Evolutionary conservation across 176 grass and related monocot genomes (phyloP), one percentile per base, ranked within the genome.

Genomic region (Oryza brachyantha): DNA sequence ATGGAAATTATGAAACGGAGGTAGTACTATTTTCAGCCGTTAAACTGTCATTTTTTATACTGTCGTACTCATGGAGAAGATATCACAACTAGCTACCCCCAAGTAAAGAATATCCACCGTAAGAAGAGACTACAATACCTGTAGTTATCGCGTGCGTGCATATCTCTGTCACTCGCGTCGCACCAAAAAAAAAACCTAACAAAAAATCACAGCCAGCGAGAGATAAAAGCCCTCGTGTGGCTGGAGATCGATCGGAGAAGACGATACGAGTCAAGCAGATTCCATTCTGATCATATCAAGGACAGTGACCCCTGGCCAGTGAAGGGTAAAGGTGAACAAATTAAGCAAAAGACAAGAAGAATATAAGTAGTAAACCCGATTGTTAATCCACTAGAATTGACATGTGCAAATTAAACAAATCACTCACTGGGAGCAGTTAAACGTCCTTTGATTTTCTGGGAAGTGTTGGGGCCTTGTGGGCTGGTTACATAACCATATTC

Each of bases 121-220:
- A 38, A 35, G 32, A 13, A 41, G 24, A 13, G 29, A 78, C 17
- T 24, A 42, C 21, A 52, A 52, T 52, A 52, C 48, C 19, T 27
- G 29, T 22, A 4, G 52, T 57, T 24, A 57, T 24, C 52, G 52
- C n/a, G 28, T 39, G 25, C 68, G 21, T 64, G 67, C 34, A 22
- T 42, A 17, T 64, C 32, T 72, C 60, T 73, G 27, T 73, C 83
- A 79, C 13, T 71, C 60, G 24, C 21, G 4, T 72, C 57, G 67
- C 34, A 31, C 38, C 67, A 68, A 38, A 1, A 69, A 58, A 68
- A 38, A 1, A 69, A 58, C 38, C 31, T 9, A 79, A 37, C n/a
- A 50, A 29, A 41, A 41, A 40, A 17, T 57, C 52, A 57, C 46
- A 46, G 12, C 55, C 38, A 46, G 24, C 19, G 37, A 61, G 29